phyloP scores from a whole-genome alignment of 805 yeast genomes.

The Limtongia smithiae region DNA sequence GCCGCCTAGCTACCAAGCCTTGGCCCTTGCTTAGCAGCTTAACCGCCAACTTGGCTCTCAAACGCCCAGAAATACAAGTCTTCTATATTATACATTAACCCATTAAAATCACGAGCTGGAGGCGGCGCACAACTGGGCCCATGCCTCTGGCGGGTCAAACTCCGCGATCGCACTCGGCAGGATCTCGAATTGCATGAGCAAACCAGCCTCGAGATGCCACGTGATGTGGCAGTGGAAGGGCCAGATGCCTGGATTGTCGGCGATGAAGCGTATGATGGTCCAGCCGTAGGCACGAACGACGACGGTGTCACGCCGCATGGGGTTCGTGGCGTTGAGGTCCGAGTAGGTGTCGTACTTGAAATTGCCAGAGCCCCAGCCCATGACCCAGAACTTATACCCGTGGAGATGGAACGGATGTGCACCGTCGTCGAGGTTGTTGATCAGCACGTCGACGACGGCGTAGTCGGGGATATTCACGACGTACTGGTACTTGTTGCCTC shows the following conservation, averaged over 20 bases:
- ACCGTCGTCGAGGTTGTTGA: conserved; percentile 77
- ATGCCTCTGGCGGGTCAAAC: conserved; percentile 32
- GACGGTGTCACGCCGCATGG: conserved; percentile 69
- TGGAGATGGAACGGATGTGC: conserved; percentile 93
- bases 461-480: conserved; percentile 39
- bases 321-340: conserved; percentile 42
- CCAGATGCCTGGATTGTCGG: conserved; percentile 93
- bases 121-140: conserved; percentile 34
- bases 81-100: too few relatives aligned
- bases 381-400: conserved; percentile 79
- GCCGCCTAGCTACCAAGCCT: too few relatives aligned
- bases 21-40: too few relatives aligned
- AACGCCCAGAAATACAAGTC: too few relatives aligned
- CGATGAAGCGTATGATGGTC: conserved; percentile 53
- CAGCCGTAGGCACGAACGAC: conserved; percentile 69
- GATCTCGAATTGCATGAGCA: conserved; percentile 40
- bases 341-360: conserved; percentile 46
- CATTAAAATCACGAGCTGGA: too few relatives aligned
- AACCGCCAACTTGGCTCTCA: too few relatives aligned
- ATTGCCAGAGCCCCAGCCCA: conserved; percentile 56
- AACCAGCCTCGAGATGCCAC: conserved; percentile 92
- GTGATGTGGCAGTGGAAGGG: conserved; percentile 91
- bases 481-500: conserved; percentile 26
- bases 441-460: conserved; percentile 65
- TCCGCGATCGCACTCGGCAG: conserved; percentile 28